Evolutionary conservation across 2,329 filamentous ascomycete species (phyloP).

Genomic region (Fusarium setosum): DNA sequence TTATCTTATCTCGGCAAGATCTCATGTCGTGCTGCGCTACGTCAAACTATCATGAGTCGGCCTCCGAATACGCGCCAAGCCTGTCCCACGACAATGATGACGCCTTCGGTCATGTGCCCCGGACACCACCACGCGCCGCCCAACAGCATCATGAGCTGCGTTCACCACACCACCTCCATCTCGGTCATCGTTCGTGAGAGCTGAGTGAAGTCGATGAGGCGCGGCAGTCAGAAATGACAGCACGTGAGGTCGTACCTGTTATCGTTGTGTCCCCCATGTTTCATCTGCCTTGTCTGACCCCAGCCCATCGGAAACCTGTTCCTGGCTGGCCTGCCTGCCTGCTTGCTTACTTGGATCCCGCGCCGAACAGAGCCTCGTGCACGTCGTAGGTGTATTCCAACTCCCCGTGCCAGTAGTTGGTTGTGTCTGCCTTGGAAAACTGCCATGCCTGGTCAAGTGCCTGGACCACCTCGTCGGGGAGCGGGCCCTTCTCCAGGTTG

Average conservation of each 20-base stretch:
- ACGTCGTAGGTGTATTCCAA: slow-evolving; percentile 76
- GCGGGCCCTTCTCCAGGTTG: slow-evolving; percentile 73
- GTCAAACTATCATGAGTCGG: slow-evolving; percentile 17
- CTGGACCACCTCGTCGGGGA: slow-evolving; percentile 81
- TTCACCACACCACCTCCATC: slow-evolving; percentile 27
- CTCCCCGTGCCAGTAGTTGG: slow-evolving; percentile 68
- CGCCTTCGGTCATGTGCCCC: slow-evolving; percentile 38
- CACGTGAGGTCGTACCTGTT: slow-evolving; percentile 9
- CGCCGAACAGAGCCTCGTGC: slow-evolving; percentile 66
- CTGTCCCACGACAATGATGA: slow-evolving; percentile 23
- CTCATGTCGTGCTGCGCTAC: slow-evolving; percentile 27
- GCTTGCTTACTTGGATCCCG: slow-evolving; percentile 56
- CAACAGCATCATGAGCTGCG: slow-evolving; percentile 8
- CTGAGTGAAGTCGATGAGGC: not conserved
- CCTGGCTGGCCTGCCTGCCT: too few relatives aligned
- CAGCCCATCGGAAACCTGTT: not conserved
- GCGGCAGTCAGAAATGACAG: not conserved
- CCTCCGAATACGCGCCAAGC: slow-evolving; percentile 1
- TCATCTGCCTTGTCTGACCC: not conserved
- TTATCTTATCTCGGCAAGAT: slow-evolving; percentile 13
- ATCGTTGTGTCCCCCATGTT: not conserved
- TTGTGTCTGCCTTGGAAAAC: slow-evolving; percentile 69
- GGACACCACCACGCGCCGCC: slow-evolving; percentile 31
- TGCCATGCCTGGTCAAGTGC: slow-evolving; percentile 83
- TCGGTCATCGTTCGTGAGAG: not conserved